A percentile compares a stretch with the other conserved stretches of the same genome.
Conservation (phyloP, 768 basidiomycete genomes). For the Exidia glandulosa region DNA sequence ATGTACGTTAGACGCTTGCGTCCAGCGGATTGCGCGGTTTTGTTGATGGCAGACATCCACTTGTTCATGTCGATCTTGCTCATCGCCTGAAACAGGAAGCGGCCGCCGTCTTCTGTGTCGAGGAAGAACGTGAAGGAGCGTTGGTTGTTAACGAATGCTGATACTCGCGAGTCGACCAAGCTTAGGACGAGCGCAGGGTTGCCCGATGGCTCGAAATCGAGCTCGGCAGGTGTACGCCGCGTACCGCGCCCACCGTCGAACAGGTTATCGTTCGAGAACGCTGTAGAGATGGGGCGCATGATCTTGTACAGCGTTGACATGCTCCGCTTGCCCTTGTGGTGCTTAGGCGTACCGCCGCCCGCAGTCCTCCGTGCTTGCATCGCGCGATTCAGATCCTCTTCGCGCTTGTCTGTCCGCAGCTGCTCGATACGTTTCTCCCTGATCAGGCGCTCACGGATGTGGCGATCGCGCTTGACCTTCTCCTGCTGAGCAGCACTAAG, state of each 20-base stretch:
- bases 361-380: constrained; percentile 50
- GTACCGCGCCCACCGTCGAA: constrained; percentile 23
- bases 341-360: constrained; percentile 37
- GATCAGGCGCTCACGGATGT: constrained; percentile 53
- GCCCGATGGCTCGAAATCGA: constrained; percentile 61
- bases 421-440: constrained; percentile 74
- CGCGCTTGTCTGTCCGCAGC: constrained; percentile 55
- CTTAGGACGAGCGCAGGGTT: constrained; percentile 70
- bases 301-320: constrained; percentile 73
- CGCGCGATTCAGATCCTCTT: constrained; percentile 63
- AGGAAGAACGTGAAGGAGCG: constrained; percentile 75
- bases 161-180: constrained; percentile 59
- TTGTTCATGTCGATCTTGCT: constrained; percentile 59
- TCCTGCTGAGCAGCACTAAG: constrained; percentile 47
- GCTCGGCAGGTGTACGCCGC: constrained; percentile 56
- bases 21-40: constrained; percentile 60
- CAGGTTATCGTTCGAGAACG: constrained; percentile 57
- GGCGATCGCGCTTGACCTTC: constrained; percentile 69
- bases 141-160: constrained; percentile 66
- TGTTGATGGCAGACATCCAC: constrained; percentile 68
- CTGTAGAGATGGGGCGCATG: constrained; percentile 84
- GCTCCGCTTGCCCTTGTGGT: constrained; percentile 80
- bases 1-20: constrained; percentile 74
- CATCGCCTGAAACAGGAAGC: constrained; percentile 66
- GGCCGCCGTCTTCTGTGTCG: constrained; percentile 79